Base-by-base conservation (phyloP, 2,329 filamentous ascomycete genomes). In the Biscogniauxia marginata region DNA sequence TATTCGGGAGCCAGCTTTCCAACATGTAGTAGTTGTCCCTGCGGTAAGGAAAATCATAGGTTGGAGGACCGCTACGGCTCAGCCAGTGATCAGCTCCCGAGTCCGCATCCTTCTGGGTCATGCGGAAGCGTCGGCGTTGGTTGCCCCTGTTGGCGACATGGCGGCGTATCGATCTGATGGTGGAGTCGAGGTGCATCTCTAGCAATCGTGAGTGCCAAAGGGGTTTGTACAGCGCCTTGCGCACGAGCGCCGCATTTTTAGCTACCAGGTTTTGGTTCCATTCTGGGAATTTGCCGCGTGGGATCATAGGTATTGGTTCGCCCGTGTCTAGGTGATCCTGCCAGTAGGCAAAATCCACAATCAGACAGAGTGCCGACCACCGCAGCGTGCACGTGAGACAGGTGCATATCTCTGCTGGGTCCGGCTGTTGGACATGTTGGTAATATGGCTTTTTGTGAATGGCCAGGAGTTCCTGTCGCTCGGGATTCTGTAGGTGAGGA, bases 1-100 rank as follows among this genome's bases (percentile, higher is more conserved):
- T 74, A 58, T 81, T 81, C 0, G 84, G 84, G 49, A 85, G 63
- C 60, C 82, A 85, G 1, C 79, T 79, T 65, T 84, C 75, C 23
- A 86, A 73, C 73, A 81, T 77, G 63, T 86, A 83, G 63, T 85
- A 86, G 47, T 80, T 78, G 56, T 86, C 84, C 20, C 84, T 71
- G 50, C 80, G 75, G 54, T 75, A 84, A 0, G 82, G 82, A 9
- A 83, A 77, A 52, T 84, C 80, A 9, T 79, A 64, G 0, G 77
- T 79, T 0, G 75, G 74, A 3, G 81, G 82, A 0, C 83, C 83
- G 20, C 72, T 74, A 16, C 78, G 72, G 19, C 75, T 71, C 11
- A 86, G 67, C 54, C 85, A 86, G 0, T 55, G 61, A 59, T 86
- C 83, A 0, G 75, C 79, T 7, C 74, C 80, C 0, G 72, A 66